These are phyloP conservation scores for Paramecium octaurelia DNA, from an alignment of 73 alveolate genomes.

Conservation along the genomic window DNA sequence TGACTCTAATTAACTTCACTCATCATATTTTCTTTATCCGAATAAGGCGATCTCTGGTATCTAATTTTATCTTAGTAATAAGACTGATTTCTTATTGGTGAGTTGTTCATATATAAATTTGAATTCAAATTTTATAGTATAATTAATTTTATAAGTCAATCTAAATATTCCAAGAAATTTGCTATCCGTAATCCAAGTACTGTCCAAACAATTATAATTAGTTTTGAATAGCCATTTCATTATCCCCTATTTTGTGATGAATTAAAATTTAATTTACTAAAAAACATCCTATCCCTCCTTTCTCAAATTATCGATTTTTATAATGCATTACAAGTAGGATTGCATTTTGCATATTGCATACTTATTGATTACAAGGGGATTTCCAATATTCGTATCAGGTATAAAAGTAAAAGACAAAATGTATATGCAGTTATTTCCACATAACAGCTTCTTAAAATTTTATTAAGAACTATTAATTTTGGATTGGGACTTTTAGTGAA, in stretches of 20 bases:
- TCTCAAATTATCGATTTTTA: too few species aligned
- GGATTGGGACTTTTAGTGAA: background rate
- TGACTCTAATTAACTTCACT: slow-evolving; percentile 31
- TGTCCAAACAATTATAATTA: background rate
- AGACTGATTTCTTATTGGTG: slow-evolving; percentile 2
- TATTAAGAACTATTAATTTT: too few species aligned
- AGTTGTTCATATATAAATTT: slow-evolving; percentile 3
- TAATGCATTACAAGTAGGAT: background rate
- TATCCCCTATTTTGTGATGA: too few species aligned
- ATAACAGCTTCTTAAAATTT: too few species aligned
- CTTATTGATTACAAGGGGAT: too few species aligned
- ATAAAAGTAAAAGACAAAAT: too few species aligned
- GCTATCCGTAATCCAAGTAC: background rate
- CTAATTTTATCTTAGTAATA: background rate
- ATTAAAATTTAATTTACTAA: too few species aligned
- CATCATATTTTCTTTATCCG: slow-evolving; percentile 10
- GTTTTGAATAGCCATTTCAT: background rate
- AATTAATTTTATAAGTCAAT: background rate
- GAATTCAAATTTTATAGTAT: background rate
- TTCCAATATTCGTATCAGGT: too few species aligned
- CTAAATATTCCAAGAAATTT: background rate
- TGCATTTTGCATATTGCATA: too few species aligned
- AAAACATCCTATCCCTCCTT: background rate
- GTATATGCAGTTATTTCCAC: too few species aligned
- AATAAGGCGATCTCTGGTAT: background rate